These are phyloP conservation scores for Kwoniella shandongensis DNA, from an alignment of 768 basidiomycete species.

Conservation along the genomic window DNA sequence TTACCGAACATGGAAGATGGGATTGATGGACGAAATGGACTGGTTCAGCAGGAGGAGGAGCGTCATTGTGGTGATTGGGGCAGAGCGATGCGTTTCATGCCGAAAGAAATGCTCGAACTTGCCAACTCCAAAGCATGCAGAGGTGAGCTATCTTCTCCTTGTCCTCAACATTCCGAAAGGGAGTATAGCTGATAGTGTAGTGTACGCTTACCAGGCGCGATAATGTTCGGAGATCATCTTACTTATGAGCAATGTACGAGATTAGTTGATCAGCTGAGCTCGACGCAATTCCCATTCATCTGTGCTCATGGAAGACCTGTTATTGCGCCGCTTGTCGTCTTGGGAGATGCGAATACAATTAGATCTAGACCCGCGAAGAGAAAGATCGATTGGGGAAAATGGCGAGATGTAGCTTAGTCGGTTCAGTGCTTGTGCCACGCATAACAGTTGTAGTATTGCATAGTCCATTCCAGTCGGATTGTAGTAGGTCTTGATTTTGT, in stretches of 20 bases:
- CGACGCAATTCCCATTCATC: conserved; percentile 82
- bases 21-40: neutral
- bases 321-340: conserved; percentile 57
- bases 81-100: conserved; percentile 71
- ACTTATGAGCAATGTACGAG: conserved; percentile 66
- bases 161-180: too few species aligned
- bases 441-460: neutral
- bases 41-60: neutral
- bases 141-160: conserved; percentile 59
- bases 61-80: conserved; percentile 61
- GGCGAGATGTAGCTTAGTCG: neutral
- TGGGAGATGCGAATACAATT: neutral
- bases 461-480: neutral
- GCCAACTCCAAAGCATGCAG: conserved; percentile 95
- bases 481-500: neutral
- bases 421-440: too few species aligned
- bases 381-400: conserved; percentile 14
- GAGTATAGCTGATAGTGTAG: conserved; percentile 6
- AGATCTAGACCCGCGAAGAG: neutral
- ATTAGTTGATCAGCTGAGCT: conserved; percentile 67
- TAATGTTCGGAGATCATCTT: conserved; percentile 92
- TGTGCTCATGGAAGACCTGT: conserved; percentile 89
- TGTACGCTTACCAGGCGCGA: conserved; percentile 74
- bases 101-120: conserved; percentile 75
- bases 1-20: neutral